Conservation (phyloP, 2,329 filamentous ascomycete genomes). For the Teratosphaeria gauchensis region DNA sequence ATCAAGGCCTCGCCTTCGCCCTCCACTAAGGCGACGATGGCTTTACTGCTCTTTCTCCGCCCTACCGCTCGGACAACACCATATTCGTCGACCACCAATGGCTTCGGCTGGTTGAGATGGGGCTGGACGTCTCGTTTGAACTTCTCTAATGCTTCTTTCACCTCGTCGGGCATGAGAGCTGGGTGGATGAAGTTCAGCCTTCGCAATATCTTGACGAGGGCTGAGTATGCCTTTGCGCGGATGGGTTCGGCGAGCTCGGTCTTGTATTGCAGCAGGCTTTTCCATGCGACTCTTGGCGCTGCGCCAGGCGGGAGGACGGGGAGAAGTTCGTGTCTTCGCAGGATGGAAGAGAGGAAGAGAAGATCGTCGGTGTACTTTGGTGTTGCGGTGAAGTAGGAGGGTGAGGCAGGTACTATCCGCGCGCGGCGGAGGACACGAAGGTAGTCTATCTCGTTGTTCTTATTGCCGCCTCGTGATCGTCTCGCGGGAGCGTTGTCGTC, state of each 20-base stretch:
- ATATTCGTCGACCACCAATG: slow-evolving; percentile 60
- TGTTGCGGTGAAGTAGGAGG: slow-evolving; percentile 88
- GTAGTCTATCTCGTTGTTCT: slow-evolving; percentile 3
- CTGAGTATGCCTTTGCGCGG: slow-evolving; percentile 67
- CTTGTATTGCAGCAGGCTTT: slow-evolving; percentile 67
- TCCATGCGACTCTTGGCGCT: slow-evolving; percentile 69
- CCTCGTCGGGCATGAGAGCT: slow-evolving; percentile 59
- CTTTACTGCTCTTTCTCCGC: slow-evolving; percentile 76
- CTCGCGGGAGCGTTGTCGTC: neutral
- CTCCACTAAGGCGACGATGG: slow-evolving; percentile 81
- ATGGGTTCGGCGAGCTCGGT: slow-evolving; percentile 61
- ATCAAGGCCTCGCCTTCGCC: slow-evolving; percentile 82
- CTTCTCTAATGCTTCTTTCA: slow-evolving; percentile 52
- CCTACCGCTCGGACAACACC: slow-evolving; percentile 75
- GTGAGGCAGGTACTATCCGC: slow-evolving; percentile 71
- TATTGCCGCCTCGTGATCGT: neutral
- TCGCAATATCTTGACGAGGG: slow-evolving; percentile 65
- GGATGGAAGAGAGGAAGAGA: slow-evolving; percentile 61
- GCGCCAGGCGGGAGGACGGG: slow-evolving; percentile 58
- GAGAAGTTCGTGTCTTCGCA: slow-evolving; percentile 62
- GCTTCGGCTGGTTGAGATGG: slow-evolving; percentile 52
- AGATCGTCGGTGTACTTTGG: slow-evolving; percentile 79
- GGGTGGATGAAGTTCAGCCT: slow-evolving; percentile 80
- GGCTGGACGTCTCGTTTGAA: slow-evolving; percentile 72
- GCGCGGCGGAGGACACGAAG: slow-evolving; percentile 24